Evolutionary conservation across 164 flowering plant species (phyloP).

Genomic region (Kalanchoe fedtschenkoi): DNA sequence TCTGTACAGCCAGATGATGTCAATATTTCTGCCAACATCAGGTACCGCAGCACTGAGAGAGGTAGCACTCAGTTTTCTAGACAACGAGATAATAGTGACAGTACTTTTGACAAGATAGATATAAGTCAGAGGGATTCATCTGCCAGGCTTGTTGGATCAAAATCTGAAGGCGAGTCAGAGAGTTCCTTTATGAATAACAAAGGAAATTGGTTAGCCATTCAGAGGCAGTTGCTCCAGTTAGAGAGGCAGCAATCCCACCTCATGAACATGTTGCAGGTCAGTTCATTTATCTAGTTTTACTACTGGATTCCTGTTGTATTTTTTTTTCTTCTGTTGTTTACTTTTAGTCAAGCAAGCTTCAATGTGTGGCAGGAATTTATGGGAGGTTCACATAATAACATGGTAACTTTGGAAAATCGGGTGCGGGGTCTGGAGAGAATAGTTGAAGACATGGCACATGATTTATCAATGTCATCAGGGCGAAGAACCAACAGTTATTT

Average conservation of each 20-base stretch:
- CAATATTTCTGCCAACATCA: slow-evolving; percentile 22
- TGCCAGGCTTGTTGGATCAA: slow-evolving; percentile 31
- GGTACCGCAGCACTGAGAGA: slow-evolving; percentile 27
- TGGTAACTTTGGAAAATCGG: slow-evolving; percentile 76
- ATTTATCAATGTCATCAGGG: slow-evolving; percentile 57
- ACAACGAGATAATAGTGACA: slow-evolving; percentile 28
- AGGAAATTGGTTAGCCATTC: slow-evolving; percentile 86
- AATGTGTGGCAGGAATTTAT: slow-evolving; percentile 69
- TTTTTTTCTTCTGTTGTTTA: background rate
- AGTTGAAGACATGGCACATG: slow-evolving; percentile 89
- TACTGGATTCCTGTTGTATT: slow-evolving; percentile 5
- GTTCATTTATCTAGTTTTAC: slow-evolving; percentile 9
- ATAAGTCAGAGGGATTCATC: slow-evolving; percentile 40
- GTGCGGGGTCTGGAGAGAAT: slow-evolving; percentile 92
- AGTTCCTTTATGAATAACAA: slow-evolving; percentile 49
- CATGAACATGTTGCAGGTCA: slow-evolving; percentile 91
- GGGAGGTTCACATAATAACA: slow-evolving; percentile 95
- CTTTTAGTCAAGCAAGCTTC: background rate
- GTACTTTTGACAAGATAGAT: slow-evolving; percentile 29
- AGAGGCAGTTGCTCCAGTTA: slow-evolving; percentile 70
- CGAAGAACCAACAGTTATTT: slow-evolving; percentile 45
- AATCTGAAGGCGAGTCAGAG: slow-evolving; percentile 54
- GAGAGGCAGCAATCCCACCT: slow-evolving; percentile 92
- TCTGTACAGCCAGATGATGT: slow-evolving; percentile 23
- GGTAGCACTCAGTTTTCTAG: slow-evolving; percentile 16